Base-by-base conservation (phyloP, 345 rosid species). In the Dimocarpus longan region DNA sequence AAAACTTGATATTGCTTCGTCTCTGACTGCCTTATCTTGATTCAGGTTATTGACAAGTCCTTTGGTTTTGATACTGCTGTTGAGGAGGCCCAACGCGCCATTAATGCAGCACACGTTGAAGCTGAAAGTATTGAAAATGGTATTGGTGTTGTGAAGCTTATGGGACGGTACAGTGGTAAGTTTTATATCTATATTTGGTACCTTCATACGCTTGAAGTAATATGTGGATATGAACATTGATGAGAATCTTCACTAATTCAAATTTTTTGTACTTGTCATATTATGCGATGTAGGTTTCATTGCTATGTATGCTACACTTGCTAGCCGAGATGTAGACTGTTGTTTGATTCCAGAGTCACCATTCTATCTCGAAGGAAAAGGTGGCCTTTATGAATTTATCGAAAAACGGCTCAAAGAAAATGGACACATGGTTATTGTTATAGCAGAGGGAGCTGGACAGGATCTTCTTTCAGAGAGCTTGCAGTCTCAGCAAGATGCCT, bases 61-160 rank as follows among this genome's bases (percentile, higher is more conserved):
- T 95, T 95, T 79, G 98, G 97, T 78, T 95, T 95, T 80, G 97
- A 95, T 84, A 88, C 95, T 86, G 93, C 97, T 52, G 97, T 95
- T 71, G 98, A 95, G 82, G 98, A 95, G 83, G 97, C 98, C 80
- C 98, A 95, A 78, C 96, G 98, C 74, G 95, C 97, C 73, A 94
- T 93, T 68, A 91, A 89, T 79, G 96, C 98, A 52, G 98, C 98
- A 11, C 98, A 93, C 80, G 96, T 94, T 67, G 98, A 94, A 85
- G 92, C 98, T 66, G 85, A 78, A 84, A 94, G 97, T 82, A 73
- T 68, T 46, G 93, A 88, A 80, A 90, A 94, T 59, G 96, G 97
- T 10, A 89, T 95, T 6, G 98, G 98, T 64, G 80, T 95, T 74
- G 98, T 93, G 84, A 95, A 93, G 90, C 88, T 95, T 67, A 95